Evolutionary conservation across 2,329 filamentous ascomycete genomes (phyloP).

Genomic region (Alternaria sp.): DNA sequence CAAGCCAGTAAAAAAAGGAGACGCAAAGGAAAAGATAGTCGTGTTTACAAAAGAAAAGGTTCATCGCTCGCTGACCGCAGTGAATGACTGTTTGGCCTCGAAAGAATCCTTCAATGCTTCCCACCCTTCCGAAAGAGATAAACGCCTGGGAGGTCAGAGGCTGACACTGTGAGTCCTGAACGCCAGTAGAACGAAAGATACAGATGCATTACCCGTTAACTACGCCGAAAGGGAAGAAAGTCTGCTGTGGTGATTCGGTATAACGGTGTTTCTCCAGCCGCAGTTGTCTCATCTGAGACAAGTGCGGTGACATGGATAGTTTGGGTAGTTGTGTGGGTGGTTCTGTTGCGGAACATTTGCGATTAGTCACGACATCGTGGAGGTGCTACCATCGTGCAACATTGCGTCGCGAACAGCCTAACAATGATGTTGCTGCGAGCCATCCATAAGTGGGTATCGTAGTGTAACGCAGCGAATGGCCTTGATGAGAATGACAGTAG

Average conservation of each 20-base stretch:
- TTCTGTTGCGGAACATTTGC: neutral
- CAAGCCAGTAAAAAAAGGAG: slow-evolving; percentile 5
- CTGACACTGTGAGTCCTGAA: neutral
- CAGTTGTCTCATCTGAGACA: neutral
- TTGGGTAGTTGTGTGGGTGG: neutral
- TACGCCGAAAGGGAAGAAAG: neutral
- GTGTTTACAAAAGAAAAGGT: slow-evolving; percentile 32
- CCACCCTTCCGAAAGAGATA: neutral
- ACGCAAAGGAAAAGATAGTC: neutral
- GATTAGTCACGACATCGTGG: neutral
- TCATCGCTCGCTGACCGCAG: slow-evolving; percentile 19
- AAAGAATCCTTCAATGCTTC: neutral
- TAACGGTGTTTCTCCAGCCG: neutral
- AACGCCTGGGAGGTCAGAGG: neutral
- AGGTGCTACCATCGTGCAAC: neutral
- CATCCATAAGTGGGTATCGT: neutral
- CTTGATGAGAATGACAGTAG: neutral
- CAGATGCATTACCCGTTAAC: neutral
- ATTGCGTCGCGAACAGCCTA: neutral
- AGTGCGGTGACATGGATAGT: neutral
- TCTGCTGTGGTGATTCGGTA: neutral
- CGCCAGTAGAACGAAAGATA: neutral
- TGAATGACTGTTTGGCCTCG: slow-evolving; percentile 21
- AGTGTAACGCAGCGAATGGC: neutral
- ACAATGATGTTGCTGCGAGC: neutral